Conservation (phyloP, 371 early-diverging fungal genomes). For the Saksenaea vasiformis region DNA sequence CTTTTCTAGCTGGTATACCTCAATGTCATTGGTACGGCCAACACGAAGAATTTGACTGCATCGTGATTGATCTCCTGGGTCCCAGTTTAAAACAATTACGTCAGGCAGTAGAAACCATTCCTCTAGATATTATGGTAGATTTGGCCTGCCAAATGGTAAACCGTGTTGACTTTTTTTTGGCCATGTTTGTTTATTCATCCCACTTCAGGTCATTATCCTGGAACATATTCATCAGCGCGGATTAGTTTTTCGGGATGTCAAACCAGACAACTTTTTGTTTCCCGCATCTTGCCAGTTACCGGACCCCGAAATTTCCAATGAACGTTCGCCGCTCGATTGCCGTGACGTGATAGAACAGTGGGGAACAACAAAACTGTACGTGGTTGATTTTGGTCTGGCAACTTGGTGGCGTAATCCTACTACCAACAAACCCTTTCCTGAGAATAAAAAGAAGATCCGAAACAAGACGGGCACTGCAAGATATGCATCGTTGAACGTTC, state of each 20-base stretch:
- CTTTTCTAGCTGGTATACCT: conserved; percentile 73
- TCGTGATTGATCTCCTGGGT: conserved; percentile 97
- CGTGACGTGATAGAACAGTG: conserved; percentile 30
- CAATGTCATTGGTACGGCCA: conserved; percentile 88
- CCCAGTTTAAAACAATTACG: conserved; percentile 91
- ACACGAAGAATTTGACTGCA: conserved; percentile 85
- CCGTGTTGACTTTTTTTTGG: neutral
- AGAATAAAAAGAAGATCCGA: conserved; percentile 37
- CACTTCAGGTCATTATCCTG: conserved; percentile 84
- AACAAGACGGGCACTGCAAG: conserved; percentile 67
- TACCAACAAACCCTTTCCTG: conserved; percentile 47
- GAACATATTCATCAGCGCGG: conserved; percentile 81
- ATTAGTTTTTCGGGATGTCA: conserved; percentile 66
- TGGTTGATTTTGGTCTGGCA: conserved; percentile 64
- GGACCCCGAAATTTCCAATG: conserved; percentile 26
- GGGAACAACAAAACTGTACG: conserved; percentile 32
- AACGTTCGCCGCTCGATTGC: conserved; percentile 20
- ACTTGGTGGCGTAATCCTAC: conserved; percentile 49
- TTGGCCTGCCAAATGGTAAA: conserved; percentile 60
- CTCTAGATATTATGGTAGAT: conserved; percentile 53
- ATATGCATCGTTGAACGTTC: conserved; percentile 65
- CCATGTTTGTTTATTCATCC: neutral
- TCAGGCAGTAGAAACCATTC: conserved; percentile 41
- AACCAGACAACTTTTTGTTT: conserved; percentile 97
- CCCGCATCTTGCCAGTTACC: conserved; percentile 33